A percentile compares a stretch with the other conserved stretches of the same genome.
Conservation (phyloP, 1,284 basidiomycete species). For the Kalmanozyma brasiliensis region DNA sequence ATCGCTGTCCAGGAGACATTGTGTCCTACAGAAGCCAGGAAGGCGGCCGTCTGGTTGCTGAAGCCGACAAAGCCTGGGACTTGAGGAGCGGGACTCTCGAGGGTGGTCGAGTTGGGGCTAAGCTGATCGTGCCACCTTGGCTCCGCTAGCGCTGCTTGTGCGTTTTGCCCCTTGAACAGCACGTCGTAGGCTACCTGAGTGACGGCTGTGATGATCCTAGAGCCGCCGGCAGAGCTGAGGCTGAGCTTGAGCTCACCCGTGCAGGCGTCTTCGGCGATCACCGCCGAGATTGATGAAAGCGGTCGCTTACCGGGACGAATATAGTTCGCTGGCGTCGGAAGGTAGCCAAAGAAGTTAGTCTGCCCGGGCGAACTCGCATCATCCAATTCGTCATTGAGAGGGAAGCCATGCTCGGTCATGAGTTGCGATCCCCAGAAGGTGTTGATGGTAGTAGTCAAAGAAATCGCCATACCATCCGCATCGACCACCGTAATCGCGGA, state of each 20-base stretch:
- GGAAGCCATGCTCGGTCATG: conserved; percentile 59
- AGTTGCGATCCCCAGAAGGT: conserved; percentile 67
- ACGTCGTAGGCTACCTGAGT: conserved; percentile 65
- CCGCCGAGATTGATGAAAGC: conserved; percentile 68
- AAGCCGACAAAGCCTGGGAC: conserved; percentile 65
- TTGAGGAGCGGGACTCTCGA: conserved; percentile 62
- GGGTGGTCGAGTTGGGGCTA: conserved; percentile 59
- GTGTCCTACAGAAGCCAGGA: conserved; percentile 63
- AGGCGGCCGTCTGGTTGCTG: conserved; percentile 67
- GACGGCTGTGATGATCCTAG: conserved; percentile 70
- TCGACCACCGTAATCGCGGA: conserved; percentile 69
- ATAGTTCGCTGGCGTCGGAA: conserved; percentile 66
- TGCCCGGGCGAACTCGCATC: conserved; percentile 67
- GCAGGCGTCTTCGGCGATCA: conserved; percentile 67
- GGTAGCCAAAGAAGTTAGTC: conserved; percentile 68
- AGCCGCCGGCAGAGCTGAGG: conserved; percentile 69
- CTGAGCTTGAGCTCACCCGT: conserved; percentile 67
- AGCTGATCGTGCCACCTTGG: conserved; percentile 71
- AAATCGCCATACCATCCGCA: conserved; percentile 67
- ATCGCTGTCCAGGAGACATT: conserved; percentile 61
- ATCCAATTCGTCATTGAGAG: conserved; percentile 69
- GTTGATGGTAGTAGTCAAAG: conserved; percentile 70
- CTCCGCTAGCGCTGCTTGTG: conserved; percentile 57
- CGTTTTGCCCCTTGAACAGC: conserved; percentile 49
- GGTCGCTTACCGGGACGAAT: conserved; percentile 69